Base-by-base conservation (phyloP, 176 grass and related monocot genomes). In the Ampelocalamus luodianensis region DNA sequence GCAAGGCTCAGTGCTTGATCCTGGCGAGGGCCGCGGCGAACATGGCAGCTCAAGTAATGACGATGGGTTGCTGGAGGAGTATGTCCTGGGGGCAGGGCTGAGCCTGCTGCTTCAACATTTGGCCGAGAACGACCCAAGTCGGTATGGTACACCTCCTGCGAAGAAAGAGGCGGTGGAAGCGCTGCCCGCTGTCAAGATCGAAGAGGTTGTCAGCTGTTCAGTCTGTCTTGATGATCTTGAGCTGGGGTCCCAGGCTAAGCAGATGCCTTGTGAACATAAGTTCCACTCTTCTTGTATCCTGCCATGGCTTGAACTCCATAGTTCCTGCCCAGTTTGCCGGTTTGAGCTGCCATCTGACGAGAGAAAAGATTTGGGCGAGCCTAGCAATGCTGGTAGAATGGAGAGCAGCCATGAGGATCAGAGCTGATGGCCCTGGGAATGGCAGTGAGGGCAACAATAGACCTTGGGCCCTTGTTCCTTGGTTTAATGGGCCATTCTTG, bases 231-330 rank as follows among this genome's bases (percentile, higher is more conserved):
- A 99, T 80, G 97, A 99, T 82, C 89, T 99, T 82, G 90, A 91
- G 18, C 78, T 92, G 20, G 93, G 93, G 7, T 92, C 86, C 32
- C 78, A 92, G 42, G 93, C 88, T 54, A 99, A 88, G 86, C 85
- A 92, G 73, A 91, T 99, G 97, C 97, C 93, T 34, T 99, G 97
- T 68, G 85, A 94, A 40, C 97, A 99, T 70, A 99, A 88, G 82
- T 99, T 99, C 75, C 97, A 99, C 79, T 80, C 80, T 61, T 48
- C 75, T 23, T 99, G 97, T 68, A 96, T 99, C 56, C 42, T 99
- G 22, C 93, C 93, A 86, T 99, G 97, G 97, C 97, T 99, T 63
- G 91, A 99, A 46, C 89, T 99, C 79, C 96, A 98, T 60, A 90
- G 93, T 72, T 98, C 96, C 29, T 98, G 96, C 49, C 96, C 96